Evolutionary conservation across 495 filamentous ascomycete genomes (phyloP).

Genomic region (Podospora comata): DNA sequence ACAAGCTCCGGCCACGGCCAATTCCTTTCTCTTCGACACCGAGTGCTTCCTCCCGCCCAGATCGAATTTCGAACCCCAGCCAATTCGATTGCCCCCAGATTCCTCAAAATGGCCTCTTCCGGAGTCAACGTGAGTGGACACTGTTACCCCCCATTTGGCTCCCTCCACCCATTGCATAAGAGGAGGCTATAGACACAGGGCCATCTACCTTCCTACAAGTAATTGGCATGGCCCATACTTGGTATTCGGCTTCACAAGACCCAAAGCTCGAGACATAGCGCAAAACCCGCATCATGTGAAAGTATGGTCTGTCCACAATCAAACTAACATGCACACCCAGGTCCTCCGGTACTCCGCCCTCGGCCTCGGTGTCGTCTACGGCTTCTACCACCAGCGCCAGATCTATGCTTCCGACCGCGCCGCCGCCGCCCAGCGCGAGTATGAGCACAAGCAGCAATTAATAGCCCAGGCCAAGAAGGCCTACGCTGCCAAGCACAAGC

Average conservation of each 20-base stretch:
- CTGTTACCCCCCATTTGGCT: neutral
- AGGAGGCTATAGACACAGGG: neutral
- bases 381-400: conserved; percentile 80
- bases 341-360: conserved; percentile 94
- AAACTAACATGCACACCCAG: conserved; percentile 42
- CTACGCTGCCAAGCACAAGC: conserved; percentile 78
- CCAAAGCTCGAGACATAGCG: neutral
- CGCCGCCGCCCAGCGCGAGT: conserved; percentile 69
- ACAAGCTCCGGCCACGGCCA: conserved; percentile 19
- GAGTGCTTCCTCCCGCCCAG: conserved; percentile 14
- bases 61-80: conserved; percentile 4
- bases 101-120: conserved; percentile 50
- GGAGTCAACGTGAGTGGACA: conserved; percentile 59
- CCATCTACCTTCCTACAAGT: neutral
- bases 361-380: conserved; percentile 83
- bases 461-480: conserved; percentile 89
- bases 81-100: conserved; percentile 8
- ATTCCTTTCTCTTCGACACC: conserved; percentile 22
- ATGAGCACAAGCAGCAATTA: conserved; percentile 78
- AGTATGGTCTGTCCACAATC: neutral
- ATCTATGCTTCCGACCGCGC: conserved; percentile 65
- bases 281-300: conserved; percentile 14
- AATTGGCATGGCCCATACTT: neutral
- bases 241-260: too few relatives aligned
- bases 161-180: conserved; percentile 1